Base-by-base conservation (phyloP, 192 early-diverging fungal species). In the Thoreauomyces humboldtii region DNA sequence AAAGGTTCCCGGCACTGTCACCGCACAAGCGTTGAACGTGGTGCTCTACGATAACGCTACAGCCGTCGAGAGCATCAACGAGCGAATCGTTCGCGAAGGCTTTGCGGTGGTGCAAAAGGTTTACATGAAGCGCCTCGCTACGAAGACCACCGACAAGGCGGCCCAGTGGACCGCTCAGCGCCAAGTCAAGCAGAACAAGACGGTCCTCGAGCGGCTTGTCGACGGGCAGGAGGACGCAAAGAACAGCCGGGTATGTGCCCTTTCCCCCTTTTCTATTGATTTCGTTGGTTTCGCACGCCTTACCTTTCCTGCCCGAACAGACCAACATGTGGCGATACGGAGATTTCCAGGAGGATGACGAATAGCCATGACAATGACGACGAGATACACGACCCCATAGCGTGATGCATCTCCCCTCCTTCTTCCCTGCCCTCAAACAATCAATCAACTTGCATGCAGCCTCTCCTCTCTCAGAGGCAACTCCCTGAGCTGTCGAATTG, bases 171-270 rank as follows among this genome's bases (percentile, higher is more conserved):
- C 35, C 21, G 25, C 11, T 7, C 34, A n/a, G 28, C n/a, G 51
- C 12, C 50, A 21, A 17, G 33, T 43, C 24, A 36, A 59, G 32
- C 72, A 71, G 43, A 75, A 69, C n/a, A 78, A 80, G 62, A 68
- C 55, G 31, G 73, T 86, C 32, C 34, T 91, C 31, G 76, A 81
- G 28, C 75, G 77, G n/a, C 71, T 92, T 33, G 70, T 89, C 32
- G 82, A 86, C n/a, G 76, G 83, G 1, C 79, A 84, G 51, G 84
- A 82, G 15, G 71, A 77, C 31, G 89, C 91, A 7, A 90, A 88
- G 73, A 84, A 79, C 41, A 66, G 75, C 38, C 80, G 91, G 73
- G 79, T 82, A 75, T 74, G 63, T 67, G n/a, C n/a, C n/a, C n/a
- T n/a, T n/a, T n/a, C n/a, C n/a, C n/a, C n/a, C n/a, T n/a, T n/a